Evolutionary conservation across 305 asterid genomes (phyloP), one percentile per base, ranked within the genome.

Genomic region (Coffea humblotiana): DNA sequence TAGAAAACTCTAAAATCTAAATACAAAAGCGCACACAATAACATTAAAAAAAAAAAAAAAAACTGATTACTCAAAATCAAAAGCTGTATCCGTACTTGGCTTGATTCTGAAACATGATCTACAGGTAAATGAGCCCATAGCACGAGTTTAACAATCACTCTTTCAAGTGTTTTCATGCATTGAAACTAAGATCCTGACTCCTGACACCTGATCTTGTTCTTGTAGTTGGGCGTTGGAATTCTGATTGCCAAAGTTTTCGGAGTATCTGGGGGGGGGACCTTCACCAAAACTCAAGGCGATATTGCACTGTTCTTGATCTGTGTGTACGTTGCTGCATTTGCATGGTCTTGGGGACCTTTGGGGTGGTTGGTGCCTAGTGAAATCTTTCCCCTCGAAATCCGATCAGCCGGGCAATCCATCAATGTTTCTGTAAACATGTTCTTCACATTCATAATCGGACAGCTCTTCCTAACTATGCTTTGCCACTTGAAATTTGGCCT

Each of bases 331-430:
- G 91, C 97, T 2, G 97, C 85, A 23, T 92, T 92, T 68, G 95
- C 93, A 0, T 92, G 95, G 95, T 90, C 95, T 12, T 92, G 97
- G 97, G 95, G 97, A 1, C 97, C 97, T 6, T 80, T 92, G 64
- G 94, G 95, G 29, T 92, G 97, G 97, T 77, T 90, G 66, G 93
- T 92, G 0, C 95, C 97, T 0, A 89, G 95, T 76, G 97, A 92
- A 56, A 89, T 90, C 18, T 86, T 87, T 29, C 97, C 97, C 0
- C 8, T 92, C 79, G 97, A 92, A 68, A 88, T 83, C 37, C 74
- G 97, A 52, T 92, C 95, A 1, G 91, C 92, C 0, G 95, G 91
- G 23, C 95, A 89, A 73, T 82, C 89, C 29, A 81, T 91, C 32
- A 89, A 83, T 18, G 94, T 91, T 19, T 87, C 90, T 0, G 82